phyloP scores from a whole-genome alignment of 345 rosid species.

The Xanthoceras sorbifolium region DNA sequence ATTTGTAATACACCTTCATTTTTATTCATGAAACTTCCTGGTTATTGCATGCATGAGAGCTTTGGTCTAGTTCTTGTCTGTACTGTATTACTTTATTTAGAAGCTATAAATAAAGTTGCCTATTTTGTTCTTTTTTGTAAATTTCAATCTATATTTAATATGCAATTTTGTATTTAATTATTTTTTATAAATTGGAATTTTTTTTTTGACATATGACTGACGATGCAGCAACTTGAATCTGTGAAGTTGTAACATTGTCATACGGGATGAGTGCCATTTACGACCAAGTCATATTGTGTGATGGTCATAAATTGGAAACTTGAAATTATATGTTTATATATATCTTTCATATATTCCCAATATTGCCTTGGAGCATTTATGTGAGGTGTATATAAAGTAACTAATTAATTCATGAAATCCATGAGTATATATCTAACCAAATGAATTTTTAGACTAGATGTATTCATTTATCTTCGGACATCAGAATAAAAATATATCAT shows the following conservation, averaged over 20 bases:
- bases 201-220: no score
- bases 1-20: background rate
- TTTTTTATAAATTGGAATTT: background rate
- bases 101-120: background rate
- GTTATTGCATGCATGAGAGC: background rate
- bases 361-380: background rate
- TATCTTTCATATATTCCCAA: background rate
- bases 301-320: no score
- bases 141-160: no score
- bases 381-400: background rate
- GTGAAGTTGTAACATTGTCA: no score
- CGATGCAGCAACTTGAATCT: no score
- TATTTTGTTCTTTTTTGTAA: background rate
- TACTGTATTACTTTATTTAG: background rate
- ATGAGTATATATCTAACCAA: no score
- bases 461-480: no score
- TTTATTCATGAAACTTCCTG: conserved; percentile 9
- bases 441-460: no score
- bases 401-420: background rate
- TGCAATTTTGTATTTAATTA: background rate
- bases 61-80: background rate
- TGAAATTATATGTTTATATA: background rate
- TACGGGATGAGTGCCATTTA: no score
- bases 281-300: no score
- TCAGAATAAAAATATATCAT: no score